phyloP scores from a whole-genome alignment of 768 basidiomycete species.

The Pseudohyphozyma bogoriensis region DNA sequence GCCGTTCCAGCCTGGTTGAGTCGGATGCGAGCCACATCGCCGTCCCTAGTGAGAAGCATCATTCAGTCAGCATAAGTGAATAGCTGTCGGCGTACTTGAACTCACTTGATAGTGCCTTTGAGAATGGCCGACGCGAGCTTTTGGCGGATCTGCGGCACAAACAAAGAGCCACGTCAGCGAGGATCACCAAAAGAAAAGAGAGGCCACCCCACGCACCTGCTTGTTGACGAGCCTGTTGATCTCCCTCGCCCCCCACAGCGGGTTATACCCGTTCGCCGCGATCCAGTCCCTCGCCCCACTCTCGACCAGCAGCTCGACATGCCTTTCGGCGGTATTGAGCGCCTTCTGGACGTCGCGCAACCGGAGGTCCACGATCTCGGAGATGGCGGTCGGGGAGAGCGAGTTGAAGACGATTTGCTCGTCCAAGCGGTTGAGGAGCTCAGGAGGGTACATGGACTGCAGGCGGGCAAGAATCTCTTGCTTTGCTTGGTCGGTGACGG shows the following conservation, averaged over 20 bases:
- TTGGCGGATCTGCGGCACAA: background rate
- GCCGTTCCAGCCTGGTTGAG: constrained; percentile 4
- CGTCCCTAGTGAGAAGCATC: background rate
- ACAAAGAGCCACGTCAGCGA: background rate
- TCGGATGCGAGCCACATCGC: constrained; percentile 18
- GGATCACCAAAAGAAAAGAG: background rate
- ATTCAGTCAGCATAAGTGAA: background rate
- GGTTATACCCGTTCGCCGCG: constrained; percentile 62
- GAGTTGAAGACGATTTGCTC: constrained; percentile 50
- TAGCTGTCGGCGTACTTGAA: background rate
- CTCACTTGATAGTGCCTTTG: constrained; percentile 5
- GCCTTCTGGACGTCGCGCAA: constrained; percentile 73
- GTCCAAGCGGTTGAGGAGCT: constrained; percentile 42
- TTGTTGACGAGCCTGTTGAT: constrained; percentile 73
- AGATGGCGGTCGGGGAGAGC: constrained; percentile 62
- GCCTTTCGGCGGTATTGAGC: constrained; percentile 51
- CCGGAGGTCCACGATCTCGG: constrained; percentile 80
- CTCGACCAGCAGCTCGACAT: constrained; percentile 69
- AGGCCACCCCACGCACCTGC: constrained; percentile 5
- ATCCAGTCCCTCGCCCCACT: constrained; percentile 59
- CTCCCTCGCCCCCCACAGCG: constrained; percentile 79
- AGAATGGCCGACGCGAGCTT: constrained; percentile 12
- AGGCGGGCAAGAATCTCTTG: constrained; percentile 40
- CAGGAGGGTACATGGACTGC: constrained; percentile 39
- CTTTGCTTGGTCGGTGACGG: constrained; percentile 38